Evolutionary conservation across 768 basidiomycete species (phyloP).

Genomic region (Clavulina sp.): DNA sequence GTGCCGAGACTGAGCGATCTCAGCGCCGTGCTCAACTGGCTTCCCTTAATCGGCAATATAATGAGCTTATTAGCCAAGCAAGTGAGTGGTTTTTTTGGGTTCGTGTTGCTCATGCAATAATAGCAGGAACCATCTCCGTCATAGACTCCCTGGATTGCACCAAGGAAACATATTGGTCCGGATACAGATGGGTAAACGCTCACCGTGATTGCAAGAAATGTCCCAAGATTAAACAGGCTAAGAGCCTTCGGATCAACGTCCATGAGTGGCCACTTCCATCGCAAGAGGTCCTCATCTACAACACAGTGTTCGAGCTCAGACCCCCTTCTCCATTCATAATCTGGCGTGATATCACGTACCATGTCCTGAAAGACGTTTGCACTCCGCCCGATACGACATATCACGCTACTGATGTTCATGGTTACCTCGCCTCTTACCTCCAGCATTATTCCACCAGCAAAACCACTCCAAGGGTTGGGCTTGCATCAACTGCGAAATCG

Average conservation of each 20-base stretch:
- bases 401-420: too few species aligned
- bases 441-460: neutral
- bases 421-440: too few species aligned
- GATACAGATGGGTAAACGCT: neutral
- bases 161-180: neutral
- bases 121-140: too few species aligned
- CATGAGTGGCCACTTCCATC: constrained; percentile 33
- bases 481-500: constrained; percentile 1
- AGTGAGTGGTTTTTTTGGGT: too few species aligned
- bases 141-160: too few species aligned
- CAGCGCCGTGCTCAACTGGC: neutral
- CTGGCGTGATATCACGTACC: constrained; percentile 2
- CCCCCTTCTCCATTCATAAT: constrained; percentile 1
- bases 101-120: too few species aligned
- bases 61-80: too few species aligned
- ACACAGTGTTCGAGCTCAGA: constrained; percentile 4
- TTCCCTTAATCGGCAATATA: too few species aligned
- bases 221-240: constrained; percentile 9
- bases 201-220: constrained; percentile 19
- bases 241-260: constrained; percentile 17
- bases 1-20: neutral
- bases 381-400: constrained; percentile 1
- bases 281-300: constrained; percentile 12
- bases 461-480: neutral
- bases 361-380: constrained; percentile 1